phyloP scores from a whole-genome alignment of 768 basidiomycete genomes.

The Kwoniella europaea region DNA sequence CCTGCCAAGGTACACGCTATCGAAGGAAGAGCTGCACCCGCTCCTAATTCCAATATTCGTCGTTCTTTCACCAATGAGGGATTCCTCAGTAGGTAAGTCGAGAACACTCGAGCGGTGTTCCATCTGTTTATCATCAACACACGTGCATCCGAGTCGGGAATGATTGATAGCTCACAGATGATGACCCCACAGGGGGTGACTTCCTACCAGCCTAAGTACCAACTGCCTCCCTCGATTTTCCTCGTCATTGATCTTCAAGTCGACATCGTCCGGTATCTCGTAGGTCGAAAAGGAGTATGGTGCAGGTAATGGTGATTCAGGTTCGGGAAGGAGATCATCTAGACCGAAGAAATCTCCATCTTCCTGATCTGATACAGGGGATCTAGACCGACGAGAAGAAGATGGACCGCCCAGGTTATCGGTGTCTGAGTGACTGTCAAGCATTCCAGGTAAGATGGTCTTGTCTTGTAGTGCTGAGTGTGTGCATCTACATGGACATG shows the following conservation, averaged over 20 bases:
- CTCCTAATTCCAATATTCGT: constrained; percentile 83
- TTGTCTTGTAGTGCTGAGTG: background rate
- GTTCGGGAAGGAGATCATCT: constrained; percentile 50
- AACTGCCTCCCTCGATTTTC: constrained; percentile 30
- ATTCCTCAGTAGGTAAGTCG: constrained; percentile 48
- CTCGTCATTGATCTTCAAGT: constrained; percentile 17
- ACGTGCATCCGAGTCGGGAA: constrained; percentile 1
- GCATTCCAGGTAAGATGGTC: background rate
- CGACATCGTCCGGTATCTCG: constrained; percentile 28
- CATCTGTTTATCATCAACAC: constrained; percentile 35
- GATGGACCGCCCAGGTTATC: constrained; percentile 13
- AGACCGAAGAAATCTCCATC: constrained; percentile 47
- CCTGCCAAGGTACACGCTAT: constrained; percentile 74
- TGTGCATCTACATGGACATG: too few species aligned
- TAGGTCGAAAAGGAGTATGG: constrained; percentile 52
- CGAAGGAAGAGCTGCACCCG: constrained; percentile 87
- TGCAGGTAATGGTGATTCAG: constrained; percentile 49
- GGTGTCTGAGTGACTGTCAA: constrained; percentile 7
- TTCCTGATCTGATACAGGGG: background rate
- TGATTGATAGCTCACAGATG: constrained; percentile 36
- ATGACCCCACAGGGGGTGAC: constrained; percentile 57
- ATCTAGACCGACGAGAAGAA: background rate
- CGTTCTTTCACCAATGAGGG: constrained; percentile 54
- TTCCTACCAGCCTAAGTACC: constrained; percentile 48
- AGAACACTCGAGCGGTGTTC: constrained; percentile 45